Base-by-base conservation (phyloP, 495 filamentous ascomycete species). In the Hyphodiscus hymeniophilus region DNA sequence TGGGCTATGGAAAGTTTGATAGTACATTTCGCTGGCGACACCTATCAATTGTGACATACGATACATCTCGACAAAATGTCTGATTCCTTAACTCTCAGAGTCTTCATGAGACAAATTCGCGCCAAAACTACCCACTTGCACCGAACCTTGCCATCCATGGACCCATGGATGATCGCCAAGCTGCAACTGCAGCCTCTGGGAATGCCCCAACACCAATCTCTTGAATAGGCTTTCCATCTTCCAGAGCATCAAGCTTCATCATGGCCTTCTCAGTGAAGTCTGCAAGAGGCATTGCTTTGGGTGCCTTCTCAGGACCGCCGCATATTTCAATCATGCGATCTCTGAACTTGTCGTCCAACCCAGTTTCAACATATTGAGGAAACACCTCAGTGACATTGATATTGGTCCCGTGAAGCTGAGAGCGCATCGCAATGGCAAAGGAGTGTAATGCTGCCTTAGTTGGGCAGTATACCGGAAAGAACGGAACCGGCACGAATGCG, bases 391-490 rank as follows among this genome's bases (percentile, higher is more conserved):
- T 41, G 11, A 65, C 52, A n/a, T 47, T 58, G 23, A 67, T 31
- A 20, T 65, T 73, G 3, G 85, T 85, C 10, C 82, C 75, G 48
- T 17, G 28, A 1, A 68, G 20, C 49, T 68, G 60, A 24, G 58
- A 49, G 11, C 66, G 56, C 1, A 67, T 47, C 13, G 50, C 34
- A 21, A 64, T 53, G 34, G 43, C 42, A 18, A 64, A 53, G 10
- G 45, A 32, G 28, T 68, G 65, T 8, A 66, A 46, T 11, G 52
- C 63, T 2, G 66, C 60, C 45, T 70, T 68, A 7, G 63, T 59
- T 0, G 61, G 28, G 42, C 59, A 64, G 42, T 70, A 70, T 0
- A 60, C 42, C 12, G 64, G 66, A 45, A 60, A 66, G 31, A 66
- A 52, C 17, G 48, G 49, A 0, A 62, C 23, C 4, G 64, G 65